These are phyloP conservation scores for Clathrospora elynae DNA, from an alignment of 2,329 filamentous ascomycete genomes.

Conservation along the genomic window DNA sequence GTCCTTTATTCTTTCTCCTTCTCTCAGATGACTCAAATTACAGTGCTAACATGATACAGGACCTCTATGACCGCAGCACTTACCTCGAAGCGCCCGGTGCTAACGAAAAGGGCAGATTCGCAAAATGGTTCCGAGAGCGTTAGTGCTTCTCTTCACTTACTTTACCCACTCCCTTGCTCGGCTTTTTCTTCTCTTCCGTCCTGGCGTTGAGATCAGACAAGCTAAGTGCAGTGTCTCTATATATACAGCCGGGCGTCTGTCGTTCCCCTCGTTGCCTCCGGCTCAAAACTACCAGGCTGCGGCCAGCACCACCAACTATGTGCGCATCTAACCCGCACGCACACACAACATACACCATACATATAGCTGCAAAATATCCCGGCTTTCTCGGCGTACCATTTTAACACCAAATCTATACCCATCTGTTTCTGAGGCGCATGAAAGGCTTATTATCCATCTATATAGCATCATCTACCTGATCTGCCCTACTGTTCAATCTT, in stretches of 20 bases:
- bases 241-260: constrained; percentile 29
- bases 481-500: no score
- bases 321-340: constrained; percentile 27
- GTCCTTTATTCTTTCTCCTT: constrained; percentile 30
- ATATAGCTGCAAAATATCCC: no score
- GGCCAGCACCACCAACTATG: constrained; percentile 25
- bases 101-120: constrained; percentile 50
- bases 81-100: constrained; percentile 58
- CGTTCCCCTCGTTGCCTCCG: constrained; percentile 33
- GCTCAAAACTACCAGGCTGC: constrained; percentile 35
- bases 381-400: no score
- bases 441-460: no score
- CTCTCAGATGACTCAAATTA: not conserved
- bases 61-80: constrained; percentile 64
- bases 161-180: constrained; percentile 12
- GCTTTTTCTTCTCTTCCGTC: constrained; percentile 20
- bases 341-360: not conserved
- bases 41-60: constrained; percentile 48
- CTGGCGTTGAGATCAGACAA: constrained; percentile 20
- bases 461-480: no score
- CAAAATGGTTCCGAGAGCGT: constrained; percentile 55
- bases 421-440: no score
- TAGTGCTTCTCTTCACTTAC: constrained; percentile 39
- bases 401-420: no score
- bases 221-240: constrained; percentile 29